Evolutionary conservation across 2,329 filamentous ascomycete species (phyloP), one percentile per base, ranked within the genome.

Genomic region (Fusarium dlaminii): DNA sequence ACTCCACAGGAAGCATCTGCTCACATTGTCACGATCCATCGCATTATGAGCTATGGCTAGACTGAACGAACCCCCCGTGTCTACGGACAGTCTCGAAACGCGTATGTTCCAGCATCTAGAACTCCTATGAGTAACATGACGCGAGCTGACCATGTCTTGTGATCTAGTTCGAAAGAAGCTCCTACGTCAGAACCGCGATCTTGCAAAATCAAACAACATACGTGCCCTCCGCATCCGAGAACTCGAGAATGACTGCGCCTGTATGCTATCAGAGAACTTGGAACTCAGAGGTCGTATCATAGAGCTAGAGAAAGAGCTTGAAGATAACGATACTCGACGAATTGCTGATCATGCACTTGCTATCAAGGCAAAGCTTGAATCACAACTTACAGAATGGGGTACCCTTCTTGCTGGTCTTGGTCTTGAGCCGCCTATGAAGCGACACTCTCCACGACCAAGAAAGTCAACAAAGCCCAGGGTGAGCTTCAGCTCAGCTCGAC

Each of bases 111-210:
- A 49, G 52, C 36, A 56, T 40, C 52, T 70, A 60, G 59, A 32
- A 10, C 58, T 34, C 48, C 14, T 48, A 39, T 22, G 60, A 52
- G 30, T 36, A 42, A 46, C 42, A 45, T 45, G 58, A 56, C 52
- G 42, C 30, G 57, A 72, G 55, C 72, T 77, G 39, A 79, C 66
- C 43, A 49, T 72, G 55, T 76, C 57, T 60, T 64, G 48, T 59
- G 61, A 54, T 70, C 17, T 77, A 95, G 93, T 96, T 68, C 93
- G 94, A 81, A 90, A 92, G 79, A 91, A 92, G 80, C 94, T 95
- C 80, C 86, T 95, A 78, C 90, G 94, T 62, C 94, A 96, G 81
- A 97, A 97, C 81, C 90, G 93, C 82, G 94, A 96, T 79, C 92
- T 96, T 73, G 93, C 93, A 72, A 91, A 91, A 80, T 90, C 88